Evolutionary conservation across 2,329 filamentous ascomycete genomes (phyloP).

Genomic region (Fusarium subglutinans): DNA sequence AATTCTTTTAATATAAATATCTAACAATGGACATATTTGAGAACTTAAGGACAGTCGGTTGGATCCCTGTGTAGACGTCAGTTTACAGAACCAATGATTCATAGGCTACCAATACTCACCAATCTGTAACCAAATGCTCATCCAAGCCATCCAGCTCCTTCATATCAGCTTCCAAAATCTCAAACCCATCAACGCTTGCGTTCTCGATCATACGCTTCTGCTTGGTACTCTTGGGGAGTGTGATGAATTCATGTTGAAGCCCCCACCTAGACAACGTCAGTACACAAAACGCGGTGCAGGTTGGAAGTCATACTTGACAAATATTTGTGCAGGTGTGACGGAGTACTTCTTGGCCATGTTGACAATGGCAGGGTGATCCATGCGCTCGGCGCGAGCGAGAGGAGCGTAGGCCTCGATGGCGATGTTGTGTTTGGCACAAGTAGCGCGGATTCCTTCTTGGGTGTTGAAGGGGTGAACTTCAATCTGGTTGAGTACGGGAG

Average conservation of each 20-base stretch:
- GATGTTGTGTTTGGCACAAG: constrained; percentile 73
- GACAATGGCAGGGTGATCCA: constrained; percentile 72
- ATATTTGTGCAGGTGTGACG: constrained; percentile 76
- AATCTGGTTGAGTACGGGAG: constrained; percentile 80
- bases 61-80: too few species aligned
- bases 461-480: constrained; percentile 88
- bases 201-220: constrained; percentile 73
- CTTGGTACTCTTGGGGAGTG: constrained; percentile 76
- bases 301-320: constrained; percentile 61
- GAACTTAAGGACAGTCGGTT: too few species aligned
- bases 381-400: constrained; percentile 74
- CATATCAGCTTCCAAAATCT: constrained; percentile 72
- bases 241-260: constrained; percentile 77
- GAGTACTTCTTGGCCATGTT: constrained; percentile 72
- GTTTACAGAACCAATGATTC: too few species aligned
- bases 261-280: constrained; percentile 66
- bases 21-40: too few species aligned
- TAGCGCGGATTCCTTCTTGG: constrained; percentile 70
- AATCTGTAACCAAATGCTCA: constrained; percentile 77
- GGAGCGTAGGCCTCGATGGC: constrained; percentile 83
- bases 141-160: constrained; percentile 70
- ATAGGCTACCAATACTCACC: constrained; percentile 49
- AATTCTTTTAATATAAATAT: too few species aligned
- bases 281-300: not conserved
- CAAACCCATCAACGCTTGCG: constrained; percentile 66